Conservation (phyloP, 2,329 filamentous ascomycete species). For the Zymoseptoria tritici region DNA sequence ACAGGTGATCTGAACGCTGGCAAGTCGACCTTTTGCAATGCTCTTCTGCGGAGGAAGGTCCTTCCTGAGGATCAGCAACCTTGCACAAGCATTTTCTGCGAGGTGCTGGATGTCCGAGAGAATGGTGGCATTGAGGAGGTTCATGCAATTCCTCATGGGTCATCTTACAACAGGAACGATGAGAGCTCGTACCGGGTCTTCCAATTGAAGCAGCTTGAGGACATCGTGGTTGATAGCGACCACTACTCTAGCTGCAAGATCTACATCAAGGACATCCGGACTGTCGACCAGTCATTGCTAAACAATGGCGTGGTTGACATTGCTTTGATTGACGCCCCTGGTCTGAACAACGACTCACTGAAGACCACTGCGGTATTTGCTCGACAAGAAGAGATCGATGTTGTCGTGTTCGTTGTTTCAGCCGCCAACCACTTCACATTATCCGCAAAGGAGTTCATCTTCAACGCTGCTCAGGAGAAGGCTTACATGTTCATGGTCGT, state of each 20-base stretch:
- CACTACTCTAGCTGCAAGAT: constrained; percentile 93
- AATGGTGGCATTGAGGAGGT: constrained; percentile 91
- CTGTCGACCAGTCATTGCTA: constrained; percentile 84
- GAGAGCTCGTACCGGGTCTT: constrained; percentile 93
- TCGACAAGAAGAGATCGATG: constrained; percentile 95
- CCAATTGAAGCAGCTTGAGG: constrained; percentile 67
- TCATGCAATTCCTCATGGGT: constrained; percentile 81
- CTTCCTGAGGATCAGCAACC: constrained; percentile 95
- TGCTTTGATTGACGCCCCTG: constrained; percentile 91
- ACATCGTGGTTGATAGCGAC: constrained; percentile 81
- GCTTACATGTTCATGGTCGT: constrained; percentile 99
- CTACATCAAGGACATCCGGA: constrained; percentile 82
- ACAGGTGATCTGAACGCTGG: constrained; percentile 95
- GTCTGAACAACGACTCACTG: constrained; percentile 89
- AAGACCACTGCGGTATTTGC: constrained; percentile 98
- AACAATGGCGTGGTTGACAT: constrained; percentile 99
- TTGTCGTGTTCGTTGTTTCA: constrained; percentile 96
- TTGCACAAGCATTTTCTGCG: constrained; percentile 97
- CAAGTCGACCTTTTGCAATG: constrained; percentile 98
- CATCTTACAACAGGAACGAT: constrained; percentile 75
- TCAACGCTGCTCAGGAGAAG: constrained; percentile 90
- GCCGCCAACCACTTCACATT: constrained; percentile 97
- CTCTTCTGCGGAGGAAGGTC: constrained; percentile 83
- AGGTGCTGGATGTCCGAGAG: constrained; percentile 85
- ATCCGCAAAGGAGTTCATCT: constrained; percentile 96